A percentile compares a stretch with the other conserved stretches of the same genome.
phyloP scores from a whole-genome alignment of 306 rosid species.

The Senna siamea region DNA sequence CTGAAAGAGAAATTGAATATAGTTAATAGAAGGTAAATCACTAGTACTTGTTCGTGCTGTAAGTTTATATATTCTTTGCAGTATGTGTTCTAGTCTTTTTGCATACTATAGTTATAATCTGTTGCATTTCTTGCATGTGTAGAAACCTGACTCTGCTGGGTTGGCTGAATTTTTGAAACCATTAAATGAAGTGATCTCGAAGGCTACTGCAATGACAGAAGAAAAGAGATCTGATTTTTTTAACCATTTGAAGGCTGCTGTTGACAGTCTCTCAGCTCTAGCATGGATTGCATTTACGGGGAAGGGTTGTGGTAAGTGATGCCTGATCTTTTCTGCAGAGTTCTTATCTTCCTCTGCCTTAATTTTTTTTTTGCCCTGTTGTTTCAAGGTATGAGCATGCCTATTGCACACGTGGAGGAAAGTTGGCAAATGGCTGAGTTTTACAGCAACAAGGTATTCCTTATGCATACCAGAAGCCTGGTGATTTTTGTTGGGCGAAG shows the following conservation, averaged over 20 bases:
- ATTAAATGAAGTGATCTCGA: slow-evolving; percentile 65
- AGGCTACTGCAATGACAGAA: slow-evolving; percentile 72
- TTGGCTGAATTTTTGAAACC: slow-evolving; percentile 85
- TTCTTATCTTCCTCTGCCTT: slow-evolving; percentile 33
- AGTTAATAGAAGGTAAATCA: slow-evolving; percentile 24
- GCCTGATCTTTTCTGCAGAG: slow-evolving; percentile 13
- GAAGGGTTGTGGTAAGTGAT: slow-evolving; percentile 80
- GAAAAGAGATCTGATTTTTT: slow-evolving; percentile 85
- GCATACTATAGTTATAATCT: slow-evolving; percentile 37
- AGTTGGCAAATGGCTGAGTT: slow-evolving; percentile 99
- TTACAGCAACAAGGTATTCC: slow-evolving; percentile 91
- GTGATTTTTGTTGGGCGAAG: slow-evolving; percentile 27
- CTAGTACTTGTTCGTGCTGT: neutral
- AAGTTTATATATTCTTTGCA: neutral
- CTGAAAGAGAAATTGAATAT: neutral
- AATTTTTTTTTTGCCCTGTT: slow-evolving; percentile 13
- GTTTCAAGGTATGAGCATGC: slow-evolving; percentile 95
- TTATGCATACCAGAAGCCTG: slow-evolving; percentile 27
- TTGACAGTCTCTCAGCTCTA: slow-evolving; percentile 91
- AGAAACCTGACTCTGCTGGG: slow-evolving; percentile 86
- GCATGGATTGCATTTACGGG: slow-evolving; percentile 93
- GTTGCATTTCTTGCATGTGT: slow-evolving; percentile 37
- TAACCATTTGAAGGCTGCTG: slow-evolving; percentile 88
- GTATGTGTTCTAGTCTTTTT: slow-evolving; percentile 11
- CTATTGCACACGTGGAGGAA: slow-evolving; percentile 94